Evolutionary conservation across 2,329 filamentous ascomycete genomes (phyloP).

Genomic region (Fusarium equiseti): DNA sequence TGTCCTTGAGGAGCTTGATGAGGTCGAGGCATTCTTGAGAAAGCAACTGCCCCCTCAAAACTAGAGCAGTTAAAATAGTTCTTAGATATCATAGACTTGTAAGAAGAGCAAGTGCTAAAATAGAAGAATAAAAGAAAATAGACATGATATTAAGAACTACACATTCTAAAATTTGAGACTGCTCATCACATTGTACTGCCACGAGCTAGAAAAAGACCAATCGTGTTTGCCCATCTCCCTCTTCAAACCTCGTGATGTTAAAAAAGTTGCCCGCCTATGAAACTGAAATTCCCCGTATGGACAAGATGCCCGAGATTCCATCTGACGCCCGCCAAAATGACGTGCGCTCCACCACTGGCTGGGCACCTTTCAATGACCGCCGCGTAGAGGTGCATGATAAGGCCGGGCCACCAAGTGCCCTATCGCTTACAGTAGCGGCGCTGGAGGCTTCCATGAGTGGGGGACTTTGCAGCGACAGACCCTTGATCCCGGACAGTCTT

Average conservation of each 20-base stretch:
- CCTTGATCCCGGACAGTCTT: constrained; percentile 25
- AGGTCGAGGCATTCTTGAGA: constrained; percentile 74
- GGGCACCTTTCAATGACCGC: constrained; percentile 15
- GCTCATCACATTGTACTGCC: constrained; percentile 14
- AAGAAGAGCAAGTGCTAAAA: background rate
- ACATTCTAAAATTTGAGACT: background rate
- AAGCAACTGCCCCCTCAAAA: constrained; percentile 57
- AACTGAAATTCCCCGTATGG: constrained; percentile 9
- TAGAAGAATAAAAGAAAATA: constrained; percentile 8
- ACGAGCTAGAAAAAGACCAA: constrained; percentile 19
- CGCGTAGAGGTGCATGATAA: constrained; percentile 18
- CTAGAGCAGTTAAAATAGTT: constrained; percentile 5
- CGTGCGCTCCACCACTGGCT: constrained; percentile 36
- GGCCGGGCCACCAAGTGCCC: constrained; percentile 39
- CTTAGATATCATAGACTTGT: background rate
- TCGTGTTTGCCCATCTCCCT: constrained; percentile 12
- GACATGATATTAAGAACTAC: background rate
- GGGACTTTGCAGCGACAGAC: constrained; percentile 19
- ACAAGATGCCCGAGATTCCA: background rate
- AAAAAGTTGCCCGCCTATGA: background rate
- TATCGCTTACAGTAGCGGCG: constrained; percentile 31
- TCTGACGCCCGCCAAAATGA: constrained; percentile 33
- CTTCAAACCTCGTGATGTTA: constrained; percentile 32
- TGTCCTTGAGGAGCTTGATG: constrained; percentile 81
- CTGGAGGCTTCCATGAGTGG: constrained; percentile 37